Conservation (phyloP, 345 rosid species). For the Pelargonium nanum region DNA sequence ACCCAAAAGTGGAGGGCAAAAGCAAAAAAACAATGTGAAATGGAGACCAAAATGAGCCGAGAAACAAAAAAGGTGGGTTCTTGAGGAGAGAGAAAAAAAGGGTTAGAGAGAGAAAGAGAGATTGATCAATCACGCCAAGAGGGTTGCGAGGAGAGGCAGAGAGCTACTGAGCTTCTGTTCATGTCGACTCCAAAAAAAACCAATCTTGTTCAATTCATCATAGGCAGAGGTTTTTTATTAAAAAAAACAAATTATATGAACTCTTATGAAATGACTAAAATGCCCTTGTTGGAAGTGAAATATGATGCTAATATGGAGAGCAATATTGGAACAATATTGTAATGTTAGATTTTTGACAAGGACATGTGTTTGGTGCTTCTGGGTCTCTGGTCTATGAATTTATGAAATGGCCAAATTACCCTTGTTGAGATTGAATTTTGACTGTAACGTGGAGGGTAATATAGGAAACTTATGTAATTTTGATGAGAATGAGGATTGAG, state of each 20-base stretch:
- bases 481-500: no score
- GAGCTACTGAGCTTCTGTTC: slow-evolving; percentile 30
- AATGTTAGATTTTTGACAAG: no score
- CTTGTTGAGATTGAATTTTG: no score
- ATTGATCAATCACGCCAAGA: slow-evolving; percentile 4
- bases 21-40: neutral
- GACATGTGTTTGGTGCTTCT: no score
- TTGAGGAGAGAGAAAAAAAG: neutral
- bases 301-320: no score
- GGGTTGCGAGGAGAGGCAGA: slow-evolving; percentile 24
- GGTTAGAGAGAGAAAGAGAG: neutral
- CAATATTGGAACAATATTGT: no score
- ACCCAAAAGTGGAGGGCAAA: neutral
- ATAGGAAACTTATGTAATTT: no score
- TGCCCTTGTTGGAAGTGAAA: no score
- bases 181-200: neutral
- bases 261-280: neutral
- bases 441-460: no score
- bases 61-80: neutral
- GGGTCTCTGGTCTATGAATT: no score
- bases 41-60: neutral
- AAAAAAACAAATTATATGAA: no score
- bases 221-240: neutral
- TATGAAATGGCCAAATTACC: no score
- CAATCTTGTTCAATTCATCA: neutral